Evolutionary conservation across 371 early-diverging fungal genomes (phyloP), one percentile per base, ranked within the genome.

Genomic region (Fennellomyces sp.): DNA sequence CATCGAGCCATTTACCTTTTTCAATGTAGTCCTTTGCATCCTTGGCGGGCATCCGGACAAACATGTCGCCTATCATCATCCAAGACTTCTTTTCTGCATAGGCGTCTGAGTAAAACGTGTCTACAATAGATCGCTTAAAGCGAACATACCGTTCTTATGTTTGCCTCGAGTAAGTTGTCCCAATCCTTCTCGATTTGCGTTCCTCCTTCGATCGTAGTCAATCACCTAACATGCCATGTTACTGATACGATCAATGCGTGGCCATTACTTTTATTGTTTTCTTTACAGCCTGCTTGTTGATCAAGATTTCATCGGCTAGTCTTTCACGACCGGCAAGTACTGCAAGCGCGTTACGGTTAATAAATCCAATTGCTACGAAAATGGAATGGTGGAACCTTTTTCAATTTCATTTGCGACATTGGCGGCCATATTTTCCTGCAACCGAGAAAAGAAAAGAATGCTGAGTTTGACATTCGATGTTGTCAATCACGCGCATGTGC

Each of bases 21-120:
- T 81, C 70, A 33, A 84, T 72, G 33, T 76, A 48, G 13, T 56
- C 53, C 39, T 74, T 75, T 6, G 74, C 70, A 7, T 73, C 68
- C 5, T 68, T 51, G 8, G 63, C 72, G 2, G 82, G 80, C 58
- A 89, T 54, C 41, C 78, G 80, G 30, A 89, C 61, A 66, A 89
- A 89, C 78, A 88, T 75, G 25, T 89, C 85, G 5, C 89, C 88
- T 29, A 85, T 60, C 53, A 82, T 80, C 39, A 87, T 68, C 89
- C 89, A 89, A 21, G 73, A 53, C 52, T 89, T 89, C 35, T 81
- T 80, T n/a, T 81, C 86, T 66, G 11, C 15, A n/a, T n/a, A n/a
- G n/a, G n/a, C n/a, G n/a, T n/a, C n/a, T n/a, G n/a, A n/a, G n/a
- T n/a, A n/a, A n/a, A 10, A 26, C 38, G 4, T 35, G 6, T 13